Evolutionary conservation across 2,329 filamentous ascomycete genomes (phyloP), one percentile per base, ranked within the genome.

Genomic region (Cladophialophora bantiana): DNA sequence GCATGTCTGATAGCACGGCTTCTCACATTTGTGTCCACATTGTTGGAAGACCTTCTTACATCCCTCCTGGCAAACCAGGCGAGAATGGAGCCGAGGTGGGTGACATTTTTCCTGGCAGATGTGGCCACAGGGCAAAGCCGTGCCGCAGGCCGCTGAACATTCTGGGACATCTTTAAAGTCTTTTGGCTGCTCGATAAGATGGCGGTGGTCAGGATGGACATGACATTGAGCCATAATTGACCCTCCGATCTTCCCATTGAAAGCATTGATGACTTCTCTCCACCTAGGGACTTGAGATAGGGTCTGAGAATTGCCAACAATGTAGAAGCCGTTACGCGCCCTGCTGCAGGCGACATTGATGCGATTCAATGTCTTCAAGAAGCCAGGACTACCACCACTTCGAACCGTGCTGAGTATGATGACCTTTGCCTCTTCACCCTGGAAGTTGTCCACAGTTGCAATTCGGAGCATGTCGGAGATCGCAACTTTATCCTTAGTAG

Each of bases 351-450:
- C 73, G 12, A 78, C 76, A 32, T 78, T 78, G 65, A 78, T 76
- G 13, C 77, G 72, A 66, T 78, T 78, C 7, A 68, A 45, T 1
- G 73, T 76, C 58, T 70, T 74, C 9, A 78, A 66, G 59, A 78
- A 78, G 2, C 77, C 77, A 26, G 73, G 66, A 18, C 61, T 61
- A 13, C 66, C 67, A 40, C 76, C 76, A 67, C 76, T 77, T 68
- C 76, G 68, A 1, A 78, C 77, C 0, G 72, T 71, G 35, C 72
- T 74, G 4, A 78, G 66, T 10, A 78, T 73, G 58, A 78, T 68
- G 2, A 78, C 64, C 54, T 74, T 78, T 15, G 75, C 75, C 59
- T 78, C 76, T 68, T 78, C 76, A 4, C 77, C 76, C 65, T 78
- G 76, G 54, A 77, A 77, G 59, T 77, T 77, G 69, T 77, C 72